Percentiles rank a stretch among this genome's conserved stretches.
phyloP scores from a whole-genome alignment of 106 monocot genomes.

The Allium cepa region DNA sequence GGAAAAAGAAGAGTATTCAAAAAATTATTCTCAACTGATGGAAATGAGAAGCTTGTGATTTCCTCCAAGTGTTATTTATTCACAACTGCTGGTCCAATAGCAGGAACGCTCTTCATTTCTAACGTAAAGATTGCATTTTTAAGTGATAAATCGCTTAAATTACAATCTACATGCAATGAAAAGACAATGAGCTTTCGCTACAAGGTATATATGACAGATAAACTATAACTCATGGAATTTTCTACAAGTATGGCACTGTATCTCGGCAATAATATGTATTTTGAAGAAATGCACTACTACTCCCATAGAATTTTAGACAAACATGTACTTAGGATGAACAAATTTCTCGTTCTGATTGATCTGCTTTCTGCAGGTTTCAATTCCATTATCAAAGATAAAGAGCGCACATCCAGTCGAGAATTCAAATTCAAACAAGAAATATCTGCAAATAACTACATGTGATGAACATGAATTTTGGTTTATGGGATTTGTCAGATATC shows the following conservation, averaged over 20 bases:
- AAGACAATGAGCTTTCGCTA: slow-evolving; percentile 16
- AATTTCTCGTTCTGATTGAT: too few species aligned
- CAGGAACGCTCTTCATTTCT: slow-evolving; percentile 28
- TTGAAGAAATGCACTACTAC: too few species aligned
- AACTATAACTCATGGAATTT: too few species aligned
- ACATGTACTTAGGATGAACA: too few species aligned
- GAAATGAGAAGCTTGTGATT: slow-evolving; percentile 29
- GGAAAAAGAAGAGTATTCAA: slow-evolving; percentile 16
- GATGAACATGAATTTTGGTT: slow-evolving; percentile 68
- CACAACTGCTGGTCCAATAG: slow-evolving; percentile 33
- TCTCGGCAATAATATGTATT: too few species aligned
- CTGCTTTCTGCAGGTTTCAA: slow-evolving; percentile 20
- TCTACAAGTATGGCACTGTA: too few species aligned
- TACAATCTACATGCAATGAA: slow-evolving; percentile 15
- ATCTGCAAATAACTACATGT: slow-evolving; percentile 44
- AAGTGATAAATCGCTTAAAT: slow-evolving; percentile 9
- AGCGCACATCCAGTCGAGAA: slow-evolving; percentile 30
- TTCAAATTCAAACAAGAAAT: slow-evolving; percentile 31
- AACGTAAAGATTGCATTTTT: slow-evolving; percentile 24
- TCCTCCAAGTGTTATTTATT: slow-evolving; percentile 27
- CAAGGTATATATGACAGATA: slow-evolving; percentile 11
- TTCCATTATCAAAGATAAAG: slow-evolving; percentile 36
- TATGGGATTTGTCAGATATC: slow-evolving; percentile 35
- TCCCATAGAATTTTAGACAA: neutral
- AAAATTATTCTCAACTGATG: slow-evolving; percentile 10